phyloP scores from a whole-genome alignment of 495 filamentous ascomycete species.

The Hyphodiscus hymeniophilus region DNA sequence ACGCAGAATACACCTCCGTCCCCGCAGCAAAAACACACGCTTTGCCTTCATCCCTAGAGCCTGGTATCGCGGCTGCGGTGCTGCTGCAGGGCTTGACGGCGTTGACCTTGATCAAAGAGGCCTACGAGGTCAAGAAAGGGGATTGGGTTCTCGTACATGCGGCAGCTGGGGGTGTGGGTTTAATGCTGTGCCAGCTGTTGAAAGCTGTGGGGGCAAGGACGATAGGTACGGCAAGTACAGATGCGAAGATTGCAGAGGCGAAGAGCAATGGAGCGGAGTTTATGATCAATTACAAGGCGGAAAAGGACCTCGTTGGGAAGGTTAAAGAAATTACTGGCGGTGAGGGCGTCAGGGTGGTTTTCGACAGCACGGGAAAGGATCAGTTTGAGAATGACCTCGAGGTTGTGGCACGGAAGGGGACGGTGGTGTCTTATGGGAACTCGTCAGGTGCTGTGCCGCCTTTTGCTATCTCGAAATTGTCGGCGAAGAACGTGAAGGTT shows the following conservation, averaged over 20 bases:
- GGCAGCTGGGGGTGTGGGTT: conserved; percentile 82
- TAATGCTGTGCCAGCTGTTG: conserved; percentile 70
- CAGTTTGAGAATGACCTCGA: conserved; percentile 84
- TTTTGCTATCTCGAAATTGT: conserved; percentile 56
- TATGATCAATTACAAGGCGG: conserved; percentile 58
- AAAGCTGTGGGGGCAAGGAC: conserved; percentile 63
- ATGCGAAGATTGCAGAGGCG: conserved; percentile 65
- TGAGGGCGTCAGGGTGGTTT: conserved; percentile 69
- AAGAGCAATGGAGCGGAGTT: conserved; percentile 60
- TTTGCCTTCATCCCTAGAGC: conserved; percentile 54
- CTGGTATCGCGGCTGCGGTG: conserved; percentile 57
- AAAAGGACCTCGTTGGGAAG: conserved; percentile 54
- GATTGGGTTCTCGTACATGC: conserved; percentile 88
- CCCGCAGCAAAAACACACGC: conserved; percentile 47
- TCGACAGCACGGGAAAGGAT: conserved; percentile 80
- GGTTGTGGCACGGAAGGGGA: conserved; percentile 71
- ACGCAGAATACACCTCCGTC: conserved; percentile 71
- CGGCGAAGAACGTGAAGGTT: conserved; percentile 74
- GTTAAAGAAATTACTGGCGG: conserved; percentile 65
- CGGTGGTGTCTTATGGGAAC: conserved; percentile 82
- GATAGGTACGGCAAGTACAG: conserved; percentile 75
- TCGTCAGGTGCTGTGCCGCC: conserved; percentile 74
- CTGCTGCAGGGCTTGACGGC: conserved; percentile 84
- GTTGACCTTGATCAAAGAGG: conserved; percentile 70
- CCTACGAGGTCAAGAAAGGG: conserved; percentile 59